Evolutionary conservation across 2,329 filamentous ascomycete genomes (phyloP), one percentile per base, ranked within the genome.

Genomic region (Monosporascus sp.): DNA sequence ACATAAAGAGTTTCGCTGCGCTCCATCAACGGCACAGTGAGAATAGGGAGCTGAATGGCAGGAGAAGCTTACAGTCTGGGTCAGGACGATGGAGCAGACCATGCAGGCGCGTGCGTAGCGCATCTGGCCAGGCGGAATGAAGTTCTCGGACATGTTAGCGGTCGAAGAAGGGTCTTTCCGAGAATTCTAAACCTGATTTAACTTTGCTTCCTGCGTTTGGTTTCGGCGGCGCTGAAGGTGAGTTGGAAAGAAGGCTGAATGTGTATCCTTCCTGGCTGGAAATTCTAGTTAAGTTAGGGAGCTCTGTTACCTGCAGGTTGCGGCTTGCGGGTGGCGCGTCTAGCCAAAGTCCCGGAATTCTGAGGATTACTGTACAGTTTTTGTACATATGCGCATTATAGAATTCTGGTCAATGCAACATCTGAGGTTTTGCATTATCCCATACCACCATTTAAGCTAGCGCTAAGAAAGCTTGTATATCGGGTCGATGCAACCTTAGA

Each of bases 41-140:
- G 11, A 14, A 47, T 15, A 55, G 34, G 57, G 36, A 49, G 51
- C 48, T 34, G 52, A 48, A 53, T 53, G 31, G 57, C 50, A 34
- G 52, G 20, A 31, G 39, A 45, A 15, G 69, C 81, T 62, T 76
- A 91, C 88, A 60, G 79, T 80, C 66, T 86, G 84, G 56, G 89
- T 86, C 78, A 93, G 90, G 60, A 97, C 90, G 68, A 97, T 88
- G 51, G 90, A 93, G 83, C 94, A 99, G 62, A 97, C 90, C 91
- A 99, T 97, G 79, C 94, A 99, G 66, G 94, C 94, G 73, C 94
- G 92, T 62, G 96, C 82, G 70, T 89, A 86, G 73, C 92, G 89
- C 75, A 88, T 85, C 73, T 94, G 89, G 68, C 78, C 80, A 6
- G 88, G 81, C 17, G 88, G 74, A 57, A 91, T 86, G 70, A 84